A percentile compares a stretch with the other conserved stretches of the same genome.
phyloP scores from a whole-genome alignment of 2,329 filamentous ascomycete species.

The Graphilbum fragrans region DNA sequence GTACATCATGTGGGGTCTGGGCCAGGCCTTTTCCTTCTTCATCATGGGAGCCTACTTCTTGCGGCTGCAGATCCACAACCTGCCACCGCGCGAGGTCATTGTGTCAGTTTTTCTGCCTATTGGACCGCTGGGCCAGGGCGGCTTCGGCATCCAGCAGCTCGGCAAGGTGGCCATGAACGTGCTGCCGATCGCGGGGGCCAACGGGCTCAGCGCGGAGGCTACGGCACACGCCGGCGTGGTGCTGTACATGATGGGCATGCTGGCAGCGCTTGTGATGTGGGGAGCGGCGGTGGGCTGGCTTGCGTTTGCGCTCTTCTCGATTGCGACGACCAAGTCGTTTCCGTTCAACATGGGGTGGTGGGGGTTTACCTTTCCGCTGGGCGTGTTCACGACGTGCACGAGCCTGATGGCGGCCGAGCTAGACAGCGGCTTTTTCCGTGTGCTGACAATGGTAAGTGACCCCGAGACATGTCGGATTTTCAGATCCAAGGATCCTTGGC shows the following conservation, averaged over 20 bases:
- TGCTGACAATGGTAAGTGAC: slow-evolving; percentile 16
- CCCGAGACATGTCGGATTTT: neutral
- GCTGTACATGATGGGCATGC: slow-evolving; percentile 39
- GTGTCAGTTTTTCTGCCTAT: slow-evolving; percentile 51
- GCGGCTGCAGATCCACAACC: slow-evolving; percentile 51
- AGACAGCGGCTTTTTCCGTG: slow-evolving; percentile 29
- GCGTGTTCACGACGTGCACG: slow-evolving; percentile 27
- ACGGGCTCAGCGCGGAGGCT: slow-evolving; percentile 3
- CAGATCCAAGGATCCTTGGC: neutral
- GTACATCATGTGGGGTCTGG: slow-evolving; percentile 59
- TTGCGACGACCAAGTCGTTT: slow-evolving; percentile 20
- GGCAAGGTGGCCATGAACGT: slow-evolving; percentile 25
- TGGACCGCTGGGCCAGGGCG: slow-evolving; percentile 50
- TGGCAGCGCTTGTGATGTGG: slow-evolving; percentile 21
- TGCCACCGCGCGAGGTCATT: slow-evolving; percentile 53
- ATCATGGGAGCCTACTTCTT: slow-evolving; percentile 59
- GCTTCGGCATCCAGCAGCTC: slow-evolving; percentile 34
- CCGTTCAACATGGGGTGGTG: slow-evolving; percentile 27
- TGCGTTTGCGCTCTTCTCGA: slow-evolving; percentile 17
- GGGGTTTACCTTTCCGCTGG: slow-evolving; percentile 25
- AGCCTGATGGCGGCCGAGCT: slow-evolving; percentile 26
- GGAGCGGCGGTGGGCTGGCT: slow-evolving; percentile 21
- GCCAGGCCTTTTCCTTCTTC: slow-evolving; percentile 43
- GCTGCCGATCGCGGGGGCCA: slow-evolving; percentile 17
- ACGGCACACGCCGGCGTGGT: slow-evolving; percentile 30